These are phyloP conservation scores for Ceraceosorus guamensis DNA, from an alignment of 1,284 basidiomycete species.

Conservation along the genomic window DNA sequence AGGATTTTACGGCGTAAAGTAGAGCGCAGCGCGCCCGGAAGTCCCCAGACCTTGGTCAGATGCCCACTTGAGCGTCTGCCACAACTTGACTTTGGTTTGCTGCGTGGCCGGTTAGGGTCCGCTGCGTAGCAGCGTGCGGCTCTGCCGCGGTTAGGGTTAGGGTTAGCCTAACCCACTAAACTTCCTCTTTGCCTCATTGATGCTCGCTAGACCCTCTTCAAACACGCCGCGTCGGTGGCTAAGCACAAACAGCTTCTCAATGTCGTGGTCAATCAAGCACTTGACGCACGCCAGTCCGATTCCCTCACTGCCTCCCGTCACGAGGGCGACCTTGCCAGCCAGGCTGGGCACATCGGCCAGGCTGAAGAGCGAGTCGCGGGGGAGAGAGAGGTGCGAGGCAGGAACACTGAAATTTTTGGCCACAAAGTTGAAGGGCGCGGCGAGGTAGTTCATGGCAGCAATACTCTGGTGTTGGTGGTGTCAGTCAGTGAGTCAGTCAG, in stretches of 20 bases:
- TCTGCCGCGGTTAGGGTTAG: too few relatives aligned
- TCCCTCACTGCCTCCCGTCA: slow-evolving; percentile 2
- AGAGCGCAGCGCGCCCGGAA: too few relatives aligned
- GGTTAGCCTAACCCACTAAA: too few relatives aligned
- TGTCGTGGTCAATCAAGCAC: not conserved
- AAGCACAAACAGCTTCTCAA: slow-evolving; percentile 1
- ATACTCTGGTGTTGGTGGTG: too few relatives aligned
- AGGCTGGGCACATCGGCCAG: slow-evolving; percentile 1
- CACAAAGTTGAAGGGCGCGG: slow-evolving; percentile 1
- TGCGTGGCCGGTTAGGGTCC: too few relatives aligned
- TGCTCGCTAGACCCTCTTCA: not conserved
- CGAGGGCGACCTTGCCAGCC: not conserved
- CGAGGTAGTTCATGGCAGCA: slow-evolving; percentile 2
- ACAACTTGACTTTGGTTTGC: too few relatives aligned
- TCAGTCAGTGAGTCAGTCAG: too few relatives aligned
- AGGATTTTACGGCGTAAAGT: too few relatives aligned
- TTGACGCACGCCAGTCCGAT: slow-evolving; percentile 2
- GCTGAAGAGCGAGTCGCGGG: not conserved
- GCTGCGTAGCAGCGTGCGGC: too few relatives aligned
- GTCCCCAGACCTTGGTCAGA: too few relatives aligned
- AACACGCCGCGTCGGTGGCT: slow-evolving; percentile 3
- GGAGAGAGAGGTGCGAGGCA: not conserved
- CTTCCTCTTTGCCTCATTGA: slow-evolving; percentile 1
- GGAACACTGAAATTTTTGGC: slow-evolving; percentile 3
- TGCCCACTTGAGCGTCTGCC: too few relatives aligned